Conservation (phyloP, 169 alveolate species). For the Cryptosporidium sp. region DNA sequence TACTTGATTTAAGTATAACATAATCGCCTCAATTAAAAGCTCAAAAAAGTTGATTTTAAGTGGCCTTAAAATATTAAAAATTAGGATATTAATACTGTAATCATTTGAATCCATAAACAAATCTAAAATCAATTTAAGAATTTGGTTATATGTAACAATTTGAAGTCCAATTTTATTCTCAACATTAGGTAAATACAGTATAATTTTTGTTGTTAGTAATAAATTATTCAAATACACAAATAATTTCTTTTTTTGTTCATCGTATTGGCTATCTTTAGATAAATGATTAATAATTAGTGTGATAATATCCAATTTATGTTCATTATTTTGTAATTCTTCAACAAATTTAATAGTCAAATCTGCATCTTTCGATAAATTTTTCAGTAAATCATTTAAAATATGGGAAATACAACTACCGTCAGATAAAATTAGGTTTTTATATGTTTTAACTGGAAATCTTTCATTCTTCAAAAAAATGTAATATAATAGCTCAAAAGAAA, state of each 20-base stretch:
- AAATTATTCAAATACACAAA: neutral
- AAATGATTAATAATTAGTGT: neutral
- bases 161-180: neutral
- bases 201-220: constrained; percentile 1
- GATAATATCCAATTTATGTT: constrained; percentile 28
- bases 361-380: neutral
- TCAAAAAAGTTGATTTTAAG: neutral
- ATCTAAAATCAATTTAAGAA: neutral
- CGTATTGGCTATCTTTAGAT: neutral
- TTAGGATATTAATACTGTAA: neutral
- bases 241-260: neutral
- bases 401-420: constrained; percentile 28
- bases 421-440: neutral
- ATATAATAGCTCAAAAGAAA: neutral
- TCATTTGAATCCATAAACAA: neutral
- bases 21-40: neutral
- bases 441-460: neutral
- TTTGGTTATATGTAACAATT: neutral
- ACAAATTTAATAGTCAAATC: constrained; percentile 10
- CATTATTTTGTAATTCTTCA: neutral
- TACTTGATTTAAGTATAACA: neutral
- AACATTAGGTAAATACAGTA: neutral
- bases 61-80: neutral
- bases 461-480: constrained; percentile 14
- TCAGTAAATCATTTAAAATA: constrained; percentile 26